Base-by-base conservation (phyloP, 2,329 filamentous ascomycete genomes). In the Ophiostoma ips region DNA sequence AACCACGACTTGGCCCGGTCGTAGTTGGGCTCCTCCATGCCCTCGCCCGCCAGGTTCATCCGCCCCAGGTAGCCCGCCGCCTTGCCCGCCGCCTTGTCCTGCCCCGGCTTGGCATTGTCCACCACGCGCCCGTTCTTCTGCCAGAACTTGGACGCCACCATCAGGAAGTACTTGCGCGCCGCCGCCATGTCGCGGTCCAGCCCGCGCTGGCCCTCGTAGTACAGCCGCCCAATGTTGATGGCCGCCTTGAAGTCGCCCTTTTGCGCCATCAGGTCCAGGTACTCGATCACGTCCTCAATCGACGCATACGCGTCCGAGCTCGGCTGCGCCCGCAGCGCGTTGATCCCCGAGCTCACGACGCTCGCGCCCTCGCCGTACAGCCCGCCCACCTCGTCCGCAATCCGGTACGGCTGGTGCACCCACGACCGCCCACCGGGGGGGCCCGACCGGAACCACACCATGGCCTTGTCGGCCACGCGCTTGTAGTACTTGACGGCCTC, bases 281-380 rank as follows among this genome's bases (percentile, higher is more conserved):
- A 98, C 62, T 98, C 92, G 52, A 98, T 79, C 15, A 96, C 84
- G 64, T 98, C 90, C 58, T 94, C 88, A 52, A 95, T 78, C 15
- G 87, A 85, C 1, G 88, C 87, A 59, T 94, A 84, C 1, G 84
- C 79, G 61, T 92, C 85, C 3, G 87, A 86, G 56, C 84, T 82
- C 1, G 81, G 75, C 50, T 80, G 79, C 18, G 81, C 78, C 55
- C 81, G 81, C 59, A 83, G 76, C 4, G 88, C 87, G 61, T 94
- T 89, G 51, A 77, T 74, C 5, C 92, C 92, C 0, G 92, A 84
- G 61, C 88, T 95, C 21, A 83, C 83, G 36, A 83, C 86, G 62
- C 90, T 96, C 12, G 92, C 92, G 3, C 92, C 94, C 66, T 95
- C 87, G 44, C 92, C 94, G 62, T 95, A 98, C 7, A 95, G 84